Evolutionary conservation across 257 asterid species (phyloP), one percentile per base, ranked within the genome.

Genomic region (Penstemon davidsonii): DNA sequence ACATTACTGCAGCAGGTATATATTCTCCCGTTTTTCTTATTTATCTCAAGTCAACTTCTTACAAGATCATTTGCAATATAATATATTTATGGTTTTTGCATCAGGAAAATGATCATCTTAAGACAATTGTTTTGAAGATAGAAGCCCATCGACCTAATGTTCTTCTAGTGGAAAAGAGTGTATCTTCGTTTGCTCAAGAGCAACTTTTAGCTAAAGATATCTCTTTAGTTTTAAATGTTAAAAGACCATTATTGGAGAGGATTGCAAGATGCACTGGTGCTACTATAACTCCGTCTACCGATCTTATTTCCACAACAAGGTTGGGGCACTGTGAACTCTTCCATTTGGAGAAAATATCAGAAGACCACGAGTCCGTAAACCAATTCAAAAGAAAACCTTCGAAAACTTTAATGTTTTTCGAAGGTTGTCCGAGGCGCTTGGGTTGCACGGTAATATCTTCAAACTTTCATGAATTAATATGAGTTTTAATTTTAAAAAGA

Each of bases 231-330:
- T 82, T 87, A 55, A 94, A 94, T 74, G 88, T 94, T 72, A 91
- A 87, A 73, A 86, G 84, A 59, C 80, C 95, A 9, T 78, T 94
- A 65, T 70, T 94, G 84, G 96, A 94, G 68, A 81, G 84, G 72
- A 86, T 94, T 58, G 95, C 98, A 58, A 86, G 96, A 80, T 94
- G 98, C 67, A 86, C 87, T 56, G 96, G 98, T 74, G 96, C 98
- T 77, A 73, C 68, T 69, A 75, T 94, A 75, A 86, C 90, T 67
- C 95, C 97, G 6, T 82, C 96, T 5, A 83, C 86, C 45, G 97
- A 94, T 78, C 91, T 82, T 67, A 73, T 94, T 75, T 72, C 88
- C 60, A 74, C 81, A 36, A 64, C 96, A 41, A 87, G 86, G 76
- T 72, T 91, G 82, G 99, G 99, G 40, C 85, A 85, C 65, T 94